A percentile compares a stretch with the other conserved stretches of the same genome.
phyloP scores from a whole-genome alignment of 768 basidiomycete species.

The Megacollybia marginata region DNA sequence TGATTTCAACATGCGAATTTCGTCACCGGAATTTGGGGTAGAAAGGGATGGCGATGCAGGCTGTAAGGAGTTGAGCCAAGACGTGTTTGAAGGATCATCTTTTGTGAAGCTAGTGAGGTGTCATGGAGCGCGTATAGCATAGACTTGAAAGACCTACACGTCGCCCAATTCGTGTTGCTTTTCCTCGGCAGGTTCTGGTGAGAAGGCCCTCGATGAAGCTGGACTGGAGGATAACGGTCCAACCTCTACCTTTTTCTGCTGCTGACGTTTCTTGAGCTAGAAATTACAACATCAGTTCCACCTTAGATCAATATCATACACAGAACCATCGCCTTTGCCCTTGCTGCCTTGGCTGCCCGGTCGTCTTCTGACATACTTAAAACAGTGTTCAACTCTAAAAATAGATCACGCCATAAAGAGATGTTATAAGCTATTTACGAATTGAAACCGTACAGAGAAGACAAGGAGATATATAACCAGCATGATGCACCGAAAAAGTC shows the following conservation, averaged over 20 bases:
- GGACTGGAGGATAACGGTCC: constrained; percentile 20
- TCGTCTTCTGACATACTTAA: constrained; percentile 62
- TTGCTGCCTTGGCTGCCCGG: constrained; percentile 73
- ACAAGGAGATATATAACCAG: constrained; percentile 27
- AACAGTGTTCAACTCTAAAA: constrained; percentile 5
- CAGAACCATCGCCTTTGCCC: constrained; percentile 76
- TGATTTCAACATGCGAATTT: neutral
- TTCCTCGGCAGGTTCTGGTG: constrained; percentile 36
- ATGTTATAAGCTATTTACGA: constrained; percentile 26
- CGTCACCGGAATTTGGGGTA: constrained; percentile 8
- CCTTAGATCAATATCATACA: neutral
- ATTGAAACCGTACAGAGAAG: constrained; percentile 26
- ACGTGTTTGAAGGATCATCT: constrained; percentile 35
- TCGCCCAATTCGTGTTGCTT: constrained; percentile 50
- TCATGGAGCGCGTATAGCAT: neutral
- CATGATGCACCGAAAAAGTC: constrained; percentile 9
- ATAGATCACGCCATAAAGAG: constrained; percentile 8
- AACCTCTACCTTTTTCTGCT: constrained; percentile 52
- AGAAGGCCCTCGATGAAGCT: constrained; percentile 40
- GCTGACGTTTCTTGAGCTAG: constrained; percentile 78
- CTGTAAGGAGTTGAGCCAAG: constrained; percentile 58
- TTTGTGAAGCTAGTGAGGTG: constrained; percentile 30
- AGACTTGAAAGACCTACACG: constrained; percentile 44
- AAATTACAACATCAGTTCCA: constrained; percentile 1
- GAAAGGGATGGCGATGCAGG: constrained; percentile 22